Percentiles rank a stretch among this genome's conserved stretches.
Evolutionary conservation across 1,284 basidiomycete species (phyloP).

Genomic region (Boletellus deceptivus): DNA sequence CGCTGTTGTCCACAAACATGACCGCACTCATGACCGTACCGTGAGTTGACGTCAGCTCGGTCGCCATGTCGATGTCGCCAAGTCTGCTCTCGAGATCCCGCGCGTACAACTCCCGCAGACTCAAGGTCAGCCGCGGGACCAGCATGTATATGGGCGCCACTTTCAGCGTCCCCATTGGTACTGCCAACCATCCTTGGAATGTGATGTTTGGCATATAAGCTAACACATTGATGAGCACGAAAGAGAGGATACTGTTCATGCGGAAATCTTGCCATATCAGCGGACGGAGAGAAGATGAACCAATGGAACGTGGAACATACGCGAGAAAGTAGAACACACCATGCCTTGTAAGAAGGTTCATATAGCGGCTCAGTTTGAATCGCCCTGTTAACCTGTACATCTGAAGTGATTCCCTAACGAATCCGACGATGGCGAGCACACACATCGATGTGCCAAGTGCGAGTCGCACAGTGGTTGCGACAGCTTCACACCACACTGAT

Average conservation of each 20-base stretch:
- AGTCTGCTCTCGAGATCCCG: too few species aligned
- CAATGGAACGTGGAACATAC: neutral
- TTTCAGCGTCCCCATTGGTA: neutral
- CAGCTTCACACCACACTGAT: too few species aligned
- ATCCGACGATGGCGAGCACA: neutral
- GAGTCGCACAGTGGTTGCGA: too few species aligned
- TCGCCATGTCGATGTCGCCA: too few species aligned
- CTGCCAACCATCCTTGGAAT: neutral
- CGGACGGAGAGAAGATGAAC: neutral
- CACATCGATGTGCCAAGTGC: too few species aligned
- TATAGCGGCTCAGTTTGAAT: neutral
- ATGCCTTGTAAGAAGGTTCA: neutral
- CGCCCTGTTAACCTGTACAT: neutral
- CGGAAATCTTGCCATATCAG: neutral
- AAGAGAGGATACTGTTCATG: neutral
- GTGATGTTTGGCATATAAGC: neutral
- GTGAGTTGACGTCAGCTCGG: too few species aligned
- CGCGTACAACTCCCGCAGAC: too few species aligned
- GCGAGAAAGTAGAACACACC: neutral
- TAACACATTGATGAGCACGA: neutral
- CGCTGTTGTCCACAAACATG: too few species aligned
- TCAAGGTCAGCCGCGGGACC: neutral
- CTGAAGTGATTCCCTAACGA: neutral
- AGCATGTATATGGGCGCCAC: neutral
- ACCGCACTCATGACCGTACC: too few species aligned